Base-by-base conservation (phyloP, 2,329 filamentous ascomycete genomes). In the Fusarium chuoi region DNA sequence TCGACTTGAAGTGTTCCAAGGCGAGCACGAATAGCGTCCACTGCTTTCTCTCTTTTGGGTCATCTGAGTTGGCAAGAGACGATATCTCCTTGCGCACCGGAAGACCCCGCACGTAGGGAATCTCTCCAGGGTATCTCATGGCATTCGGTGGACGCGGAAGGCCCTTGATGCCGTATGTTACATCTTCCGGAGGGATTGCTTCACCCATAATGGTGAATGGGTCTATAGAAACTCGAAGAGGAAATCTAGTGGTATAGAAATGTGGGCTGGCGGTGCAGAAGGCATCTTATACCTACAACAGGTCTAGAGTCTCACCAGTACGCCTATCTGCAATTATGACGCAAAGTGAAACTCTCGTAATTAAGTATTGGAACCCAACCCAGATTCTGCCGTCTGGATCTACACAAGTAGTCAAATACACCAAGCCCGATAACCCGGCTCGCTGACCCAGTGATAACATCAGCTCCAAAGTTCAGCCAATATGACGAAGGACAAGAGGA, bases 21-120 rank as follows among this genome's bases (percentile, higher is more conserved):
- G 58, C 70, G 4, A 72, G 33, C 4, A 72, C 45, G 1, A 72
- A 65, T 10, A 72, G 33, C 0, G 70, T 72, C 68, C 70, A 71
- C 7, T 72, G 70, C 7, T 42, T 60, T 11, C 20, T 41, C 10
- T 17, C 18, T 3, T 28, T 14, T 1, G 57, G 39, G 6, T 71
- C 62, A 1, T 46, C 54, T 6, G 69, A 68, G 9, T 28, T 10
- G 2, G 44, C 57, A 4, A 71, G 39, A 2, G 20, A 28, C 1
- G 63, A 63, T 5, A 71, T 68, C 6, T 68, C 69, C 8, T 39
- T 45, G 5, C 69, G 62, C 2, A 63, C 38, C 4, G 69, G 58
- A 1, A 67, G 14, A 3, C 52, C 52, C 0, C 42, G 13, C 3
- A 60, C 58, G 10, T 68, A 64, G 14, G 68, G 69, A 9, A 72